Percentiles rank a stretch among this genome's conserved stretches.
Evolutionary conservation across 345 rosid species (phyloP).

Genomic region (Brassica rapa): DNA sequence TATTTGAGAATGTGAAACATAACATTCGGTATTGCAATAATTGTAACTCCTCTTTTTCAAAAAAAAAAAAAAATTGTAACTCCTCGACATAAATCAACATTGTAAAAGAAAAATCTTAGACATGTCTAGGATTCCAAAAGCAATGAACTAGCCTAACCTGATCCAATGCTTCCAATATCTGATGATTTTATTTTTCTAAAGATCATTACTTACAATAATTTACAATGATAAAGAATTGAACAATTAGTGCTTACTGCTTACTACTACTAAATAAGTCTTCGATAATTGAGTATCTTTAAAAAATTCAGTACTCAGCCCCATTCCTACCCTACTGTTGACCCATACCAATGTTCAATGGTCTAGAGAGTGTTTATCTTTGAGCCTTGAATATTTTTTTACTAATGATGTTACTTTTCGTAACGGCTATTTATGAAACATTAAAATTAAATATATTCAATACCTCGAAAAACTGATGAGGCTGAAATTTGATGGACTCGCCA

Average conservation of each 20-base stretch:
- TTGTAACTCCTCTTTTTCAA: neutral
- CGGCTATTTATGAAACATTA: slow-evolving; percentile 21
- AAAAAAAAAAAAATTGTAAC: no score
- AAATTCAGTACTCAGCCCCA: neutral
- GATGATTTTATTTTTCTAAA: neutral
- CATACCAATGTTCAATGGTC: slow-evolving; percentile 31
- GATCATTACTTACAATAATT: neutral
- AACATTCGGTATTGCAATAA: neutral
- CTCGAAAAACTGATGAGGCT: slow-evolving; percentile 40
- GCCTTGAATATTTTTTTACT: slow-evolving; percentile 12
- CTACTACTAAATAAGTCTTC: neutral
- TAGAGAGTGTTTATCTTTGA: slow-evolving; percentile 20
- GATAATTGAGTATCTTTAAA: neutral
- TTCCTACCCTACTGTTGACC: slow-evolving; percentile 30
- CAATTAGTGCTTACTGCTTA: neutral
- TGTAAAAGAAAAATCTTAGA: neutral
- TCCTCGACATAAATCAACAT: neutral
- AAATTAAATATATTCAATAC: slow-evolving; percentile 18
- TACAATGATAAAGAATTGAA: neutral
- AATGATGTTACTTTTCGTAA: slow-evolving; percentile 26
- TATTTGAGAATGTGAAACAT: slow-evolving; percentile 1
- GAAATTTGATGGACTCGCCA: slow-evolving; percentile 41
- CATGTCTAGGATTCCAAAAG: neutral
- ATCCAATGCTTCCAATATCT: neutral
- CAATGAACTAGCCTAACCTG: slow-evolving; percentile 1